Evolutionary conservation across 2,329 filamentous ascomycete genomes (phyloP).

Genomic region (Botrytis pseudocinerea): DNA sequence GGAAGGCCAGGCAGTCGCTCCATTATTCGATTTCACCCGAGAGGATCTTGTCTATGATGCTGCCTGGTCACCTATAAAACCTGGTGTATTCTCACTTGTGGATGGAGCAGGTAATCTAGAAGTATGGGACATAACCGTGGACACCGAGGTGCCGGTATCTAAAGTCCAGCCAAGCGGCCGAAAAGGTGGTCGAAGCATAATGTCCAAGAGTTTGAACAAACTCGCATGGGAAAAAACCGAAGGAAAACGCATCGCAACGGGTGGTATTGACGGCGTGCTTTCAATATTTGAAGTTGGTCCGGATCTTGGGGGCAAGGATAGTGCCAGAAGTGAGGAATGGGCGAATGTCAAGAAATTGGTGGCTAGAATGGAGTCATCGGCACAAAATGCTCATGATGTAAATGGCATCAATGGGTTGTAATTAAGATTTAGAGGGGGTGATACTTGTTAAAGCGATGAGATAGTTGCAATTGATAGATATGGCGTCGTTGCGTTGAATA

Average conservation of each 20-base stretch:
- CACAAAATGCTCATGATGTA: slow-evolving; percentile 27
- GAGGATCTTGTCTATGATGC: slow-evolving; percentile 98
- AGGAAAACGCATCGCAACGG: slow-evolving; percentile 82
- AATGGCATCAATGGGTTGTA: slow-evolving; percentile 29
- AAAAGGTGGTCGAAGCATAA: slow-evolving; percentile 64
- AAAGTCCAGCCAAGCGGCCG: slow-evolving; percentile 71
- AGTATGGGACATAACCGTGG: slow-evolving; percentile 90
- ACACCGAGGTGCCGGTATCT: slow-evolving; percentile 88
- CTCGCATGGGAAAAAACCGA: slow-evolving; percentile 90
- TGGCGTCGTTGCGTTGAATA: slow-evolving; percentile 35
- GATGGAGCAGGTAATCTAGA: slow-evolving; percentile 91
- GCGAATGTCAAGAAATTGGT: slow-evolving; percentile 87
- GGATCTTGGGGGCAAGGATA: slow-evolving; percentile 81
- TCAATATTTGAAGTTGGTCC: slow-evolving; percentile 90
- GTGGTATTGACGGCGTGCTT: slow-evolving; percentile 86
- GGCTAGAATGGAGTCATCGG: slow-evolving; percentile 63
- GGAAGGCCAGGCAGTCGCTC: slow-evolving; percentile 58
- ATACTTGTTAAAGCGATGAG: neutral
- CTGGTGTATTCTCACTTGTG: slow-evolving; percentile 90
- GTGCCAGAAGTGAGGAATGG: slow-evolving; percentile 86
- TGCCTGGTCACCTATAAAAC: slow-evolving; percentile 90
- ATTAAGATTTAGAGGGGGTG: neutral
- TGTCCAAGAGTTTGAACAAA: slow-evolving; percentile 89
- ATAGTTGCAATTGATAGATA: slow-evolving; percentile 25
- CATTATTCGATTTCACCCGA: slow-evolving; percentile 84